These are phyloP conservation scores for Plasmodium vinckei DNA, from an alignment of 169 alveolate genomes.

Conservation along the genomic window DNA sequence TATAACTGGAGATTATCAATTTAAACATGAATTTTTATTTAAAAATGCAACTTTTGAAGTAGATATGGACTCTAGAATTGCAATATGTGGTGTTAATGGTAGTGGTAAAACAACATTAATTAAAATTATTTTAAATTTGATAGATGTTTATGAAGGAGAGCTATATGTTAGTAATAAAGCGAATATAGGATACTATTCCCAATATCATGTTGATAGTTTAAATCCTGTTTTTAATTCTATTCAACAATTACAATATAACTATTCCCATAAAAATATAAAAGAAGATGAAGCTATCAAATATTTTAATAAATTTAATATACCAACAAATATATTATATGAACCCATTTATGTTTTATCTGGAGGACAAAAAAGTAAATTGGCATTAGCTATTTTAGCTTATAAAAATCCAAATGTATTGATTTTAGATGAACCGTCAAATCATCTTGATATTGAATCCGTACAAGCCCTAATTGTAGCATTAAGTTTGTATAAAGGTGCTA, in stretches of 20 bases:
- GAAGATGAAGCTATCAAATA: slow-evolving; percentile 92
- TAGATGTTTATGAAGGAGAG: slow-evolving; percentile 91
- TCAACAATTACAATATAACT: slow-evolving; percentile 92
- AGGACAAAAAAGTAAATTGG: slow-evolving; percentile 97
- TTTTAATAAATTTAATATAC: slow-evolving; percentile 95
- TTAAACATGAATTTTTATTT: slow-evolving; percentile 78
- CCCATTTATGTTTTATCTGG: slow-evolving; percentile 98
- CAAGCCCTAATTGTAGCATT: slow-evolving; percentile 97
- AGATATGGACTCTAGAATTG: slow-evolving; percentile 92
- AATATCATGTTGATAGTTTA: slow-evolving; percentile 96
- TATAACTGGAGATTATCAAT: slow-evolving; percentile 34
- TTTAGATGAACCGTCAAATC: slow-evolving; percentile 98
- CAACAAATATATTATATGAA: slow-evolving; percentile 95
- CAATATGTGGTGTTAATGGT: slow-evolving; percentile 98
- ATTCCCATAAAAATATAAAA: slow-evolving; percentile 88
- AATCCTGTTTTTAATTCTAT: slow-evolving; percentile 95
- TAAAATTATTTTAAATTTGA: slow-evolving; percentile 92
- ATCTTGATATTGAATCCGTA: slow-evolving; percentile 97
- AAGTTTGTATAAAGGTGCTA: slow-evolving; percentile 95
- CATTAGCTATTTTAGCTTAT: slow-evolving; percentile 96
- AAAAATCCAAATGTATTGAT: slow-evolving; percentile 95
- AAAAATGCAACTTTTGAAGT: slow-evolving; percentile 78
- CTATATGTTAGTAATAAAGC: slow-evolving; percentile 93
- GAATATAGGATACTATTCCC: slow-evolving; percentile 95
- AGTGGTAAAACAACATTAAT: slow-evolving; percentile 97